Conservation (phyloP, 176 grass and related monocot genomes). For the Juncus inflexus region DNA sequence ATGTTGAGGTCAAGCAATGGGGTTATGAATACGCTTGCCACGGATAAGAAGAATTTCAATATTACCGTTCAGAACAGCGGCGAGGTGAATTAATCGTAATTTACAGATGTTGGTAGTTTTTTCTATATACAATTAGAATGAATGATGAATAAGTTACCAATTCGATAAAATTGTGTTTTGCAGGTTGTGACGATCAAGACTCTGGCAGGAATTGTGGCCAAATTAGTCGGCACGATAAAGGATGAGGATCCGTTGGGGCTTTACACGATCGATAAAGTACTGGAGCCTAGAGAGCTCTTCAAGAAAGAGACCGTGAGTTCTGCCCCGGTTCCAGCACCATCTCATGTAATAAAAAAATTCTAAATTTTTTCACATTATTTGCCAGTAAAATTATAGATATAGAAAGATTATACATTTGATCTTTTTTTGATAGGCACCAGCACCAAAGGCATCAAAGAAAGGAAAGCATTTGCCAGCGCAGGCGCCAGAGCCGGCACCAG, state of each 20-base stretch:
- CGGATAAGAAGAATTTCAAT: slow-evolving; percentile 63
- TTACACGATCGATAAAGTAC: slow-evolving; percentile 52
- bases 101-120: too few species aligned
- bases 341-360: slow-evolving; percentile 19
- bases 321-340: slow-evolving; percentile 31
- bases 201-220: slow-evolving; percentile 25
- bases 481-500: slow-evolving; percentile 16
- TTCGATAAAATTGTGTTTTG: too few species aligned
- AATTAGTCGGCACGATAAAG: slow-evolving; percentile 40
- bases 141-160: too few species aligned
- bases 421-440: slow-evolving; percentile 4
- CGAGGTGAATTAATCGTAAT: slow-evolving; percentile 27
- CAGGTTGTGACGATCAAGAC: slow-evolving; percentile 49
- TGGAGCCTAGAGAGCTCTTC: slow-evolving; percentile 72
- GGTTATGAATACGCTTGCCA: slow-evolving; percentile 82
- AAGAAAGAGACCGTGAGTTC: slow-evolving; percentile 29
- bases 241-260: slow-evolving; percentile 56
- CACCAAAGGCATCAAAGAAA: slow-evolving; percentile 37
- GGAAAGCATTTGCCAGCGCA: slow-evolving; percentile 36
- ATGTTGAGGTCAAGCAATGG: slow-evolving; percentile 72
- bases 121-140: too few species aligned
- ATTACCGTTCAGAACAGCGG: slow-evolving; percentile 76
- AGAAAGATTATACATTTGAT: too few species aligned
- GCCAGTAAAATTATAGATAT: slow-evolving; percentile 13
- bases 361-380: slow-evolving; percentile 16